Base-by-base conservation (phyloP, 169 alveolate genomes). In the Babesia divergens region DNA sequence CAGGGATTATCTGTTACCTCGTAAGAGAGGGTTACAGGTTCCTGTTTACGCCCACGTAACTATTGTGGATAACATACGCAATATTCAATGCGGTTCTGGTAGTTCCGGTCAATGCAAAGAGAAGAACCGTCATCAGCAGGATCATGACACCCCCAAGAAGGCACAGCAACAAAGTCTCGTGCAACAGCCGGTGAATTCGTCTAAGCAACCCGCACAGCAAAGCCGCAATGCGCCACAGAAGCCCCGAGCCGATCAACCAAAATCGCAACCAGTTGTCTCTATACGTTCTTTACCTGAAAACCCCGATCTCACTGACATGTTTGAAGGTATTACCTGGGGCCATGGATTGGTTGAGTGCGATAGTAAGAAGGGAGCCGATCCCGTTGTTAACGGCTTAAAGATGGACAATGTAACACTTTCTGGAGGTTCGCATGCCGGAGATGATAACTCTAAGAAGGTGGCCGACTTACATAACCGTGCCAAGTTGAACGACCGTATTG, bases 1-100 rank as follows among this genome's bases (percentile, higher is more conserved):
- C 18, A 81, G 76, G 37, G 80, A 82, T 43, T 91, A 79, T 38
- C 86, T 86, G 26, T 69, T 91, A 7, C 93, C 95, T 24, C 79
- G 72, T 31, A 86, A 83, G 37, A 62, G 83, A 26, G 92, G 91
- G 37, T 51, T 91, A 20, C 72, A 77, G 65, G 74, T 91, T 46
- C 91, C 91, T 22, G 56, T 49, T 14, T 89, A 75, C 50, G 86
- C 91, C 29, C 83, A 91, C 71, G 95, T 91, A 29, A 84, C 80
- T 6, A 59, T 91, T 18, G 92, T 91, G 18, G 91, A 76, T 40
- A 91, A 89, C 68, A 84, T 86, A 0, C 53, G 82, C 44, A 46
- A 32, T 64, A 14, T 43, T 43, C 80, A 64, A 26, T 18, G 60
- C 18, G 32, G 47, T 3, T 42, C 24, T 22, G 31, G 32, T 35